phyloP scores from a whole-genome alignment of 768 basidiomycete species.

The Boletus eberwhitei region DNA sequence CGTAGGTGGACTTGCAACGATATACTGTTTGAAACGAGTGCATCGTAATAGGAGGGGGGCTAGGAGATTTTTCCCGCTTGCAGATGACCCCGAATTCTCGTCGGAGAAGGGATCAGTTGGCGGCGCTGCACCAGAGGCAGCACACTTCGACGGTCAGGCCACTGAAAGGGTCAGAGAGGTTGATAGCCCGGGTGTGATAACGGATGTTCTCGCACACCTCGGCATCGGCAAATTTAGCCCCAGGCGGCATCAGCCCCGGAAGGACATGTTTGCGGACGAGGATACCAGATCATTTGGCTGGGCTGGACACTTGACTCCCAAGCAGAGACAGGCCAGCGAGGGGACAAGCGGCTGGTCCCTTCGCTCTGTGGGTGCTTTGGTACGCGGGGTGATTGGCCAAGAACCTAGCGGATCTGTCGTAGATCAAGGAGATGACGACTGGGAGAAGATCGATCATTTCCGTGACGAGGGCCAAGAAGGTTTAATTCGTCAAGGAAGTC shows the following conservation, averaged over 20 bases:
- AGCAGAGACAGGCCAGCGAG: constrained; percentile 38
- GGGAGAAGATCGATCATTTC: constrained; percentile 19
- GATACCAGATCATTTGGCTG: constrained; percentile 52
- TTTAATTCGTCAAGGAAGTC: constrained; percentile 20
- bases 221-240: constrained; percentile 18
- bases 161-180: background rate
- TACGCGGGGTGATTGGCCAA: constrained; percentile 28
- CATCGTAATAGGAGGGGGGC: constrained; percentile 4
- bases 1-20: constrained; percentile 36
- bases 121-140: constrained; percentile 5
- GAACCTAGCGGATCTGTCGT: constrained; percentile 26
- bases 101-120: constrained; percentile 5
- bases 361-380: constrained; percentile 35
- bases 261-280: constrained; percentile 79
- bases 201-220: constrained; percentile 20
- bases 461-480: constrained; percentile 15
- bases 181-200: constrained; percentile 5
- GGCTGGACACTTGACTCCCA: constrained; percentile 12
- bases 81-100: constrained; percentile 17
- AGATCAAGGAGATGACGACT: constrained; percentile 12
- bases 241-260: constrained; percentile 33
- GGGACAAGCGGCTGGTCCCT: constrained; percentile 54
- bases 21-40: constrained; percentile 45
- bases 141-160: background rate
- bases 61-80: constrained; percentile 19